Base-by-base conservation (phyloP, 257 asterid species). In the Solanum gracilifrons region DNA sequence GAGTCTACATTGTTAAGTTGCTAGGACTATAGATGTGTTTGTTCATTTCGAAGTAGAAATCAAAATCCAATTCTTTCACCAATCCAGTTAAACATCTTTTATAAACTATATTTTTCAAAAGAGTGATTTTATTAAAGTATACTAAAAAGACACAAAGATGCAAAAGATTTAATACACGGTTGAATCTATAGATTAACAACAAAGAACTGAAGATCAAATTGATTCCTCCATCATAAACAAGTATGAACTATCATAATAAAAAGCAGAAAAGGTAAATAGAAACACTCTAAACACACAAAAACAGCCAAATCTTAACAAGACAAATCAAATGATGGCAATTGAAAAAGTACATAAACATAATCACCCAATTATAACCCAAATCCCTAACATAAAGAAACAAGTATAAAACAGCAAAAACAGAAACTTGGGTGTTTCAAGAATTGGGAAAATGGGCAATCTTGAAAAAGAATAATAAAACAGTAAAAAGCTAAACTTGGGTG, bases 261-360 rank as follows among this genome's bases (percentile, higher is more conserved):
- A 32, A 36, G 32, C 51, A 62, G 73, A 87, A 43, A 25, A 43
- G 36, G 64, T 10, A 41, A 20, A 37, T 36, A 43, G 18, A 7
- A 66, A 36, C 2, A 60, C 32, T 73, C 87, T 88, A 39, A 74
- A 76, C 66, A n/a, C 21, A 35, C 23, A 76, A 84, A 74, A 66
- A 83, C 9, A 64, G 82, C 86, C 84, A 64, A 46, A 88, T 62
- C 72, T 58, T 31, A 73, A 73, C 62, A 13, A 60, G 41, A 86
- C 29, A 6, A 82, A 72, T 32, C 82, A 86, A 82, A 69, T 25
- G 58, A 89, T 25, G 74, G 82, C 89, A 89, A 87, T 83, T 88
- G 25, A 41, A 41, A 51, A 51, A 37, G 37, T 15, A 37, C 1
- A 60, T 68, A 66, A 36, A 85, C 25, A 74, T 74, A 0, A 9